These are phyloP conservation scores for Heterobasidion occidentale DNA, from an alignment of 1,284 basidiomycete genomes.

Conservation along the genomic window DNA sequence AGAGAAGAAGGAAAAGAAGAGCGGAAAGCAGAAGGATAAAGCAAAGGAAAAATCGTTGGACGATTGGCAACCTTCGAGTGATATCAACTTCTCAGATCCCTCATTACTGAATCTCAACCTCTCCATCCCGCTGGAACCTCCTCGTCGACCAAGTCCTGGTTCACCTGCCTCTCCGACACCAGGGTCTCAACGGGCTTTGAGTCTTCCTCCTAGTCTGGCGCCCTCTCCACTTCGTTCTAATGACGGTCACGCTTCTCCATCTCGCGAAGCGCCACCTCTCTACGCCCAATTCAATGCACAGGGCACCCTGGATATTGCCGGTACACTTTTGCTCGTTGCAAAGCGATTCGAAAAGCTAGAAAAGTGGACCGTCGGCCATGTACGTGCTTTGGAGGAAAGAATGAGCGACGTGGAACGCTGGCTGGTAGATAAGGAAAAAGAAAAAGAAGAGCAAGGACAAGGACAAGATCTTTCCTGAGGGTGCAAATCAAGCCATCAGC, in stretches of 20 bases:
- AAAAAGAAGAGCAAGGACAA: slow-evolving; percentile 26
- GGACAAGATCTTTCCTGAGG: slow-evolving; percentile 15
- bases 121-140: slow-evolving; percentile 20
- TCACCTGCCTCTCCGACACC: slow-evolving; percentile 52
- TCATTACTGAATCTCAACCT: slow-evolving; percentile 38
- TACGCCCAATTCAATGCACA: slow-evolving; percentile 67
- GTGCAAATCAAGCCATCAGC: slow-evolving; percentile 30
- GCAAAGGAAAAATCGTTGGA: slow-evolving; percentile 17
- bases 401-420: slow-evolving; percentile 80
- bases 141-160: slow-evolving; percentile 32
- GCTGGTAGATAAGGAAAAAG: slow-evolving; percentile 70
- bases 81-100: slow-evolving; percentile 47
- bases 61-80: slow-evolving; percentile 46
- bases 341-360: slow-evolving; percentile 79
- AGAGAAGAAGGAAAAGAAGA: slow-evolving; percentile 47
- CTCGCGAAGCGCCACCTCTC: slow-evolving; percentile 52
- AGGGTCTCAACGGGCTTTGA: slow-evolving; percentile 31
- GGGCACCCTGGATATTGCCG: slow-evolving; percentile 63
- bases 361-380: slow-evolving; percentile 76
- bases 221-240: slow-evolving; percentile 45
- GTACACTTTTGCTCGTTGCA: slow-evolving; percentile 60
- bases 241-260: slow-evolving; percentile 46
- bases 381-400: slow-evolving; percentile 72
- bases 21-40: slow-evolving; percentile 33
- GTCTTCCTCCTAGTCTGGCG: slow-evolving; percentile 49